Conservation (phyloP, 345 rosid genomes). For the Camelina hispida region DNA sequence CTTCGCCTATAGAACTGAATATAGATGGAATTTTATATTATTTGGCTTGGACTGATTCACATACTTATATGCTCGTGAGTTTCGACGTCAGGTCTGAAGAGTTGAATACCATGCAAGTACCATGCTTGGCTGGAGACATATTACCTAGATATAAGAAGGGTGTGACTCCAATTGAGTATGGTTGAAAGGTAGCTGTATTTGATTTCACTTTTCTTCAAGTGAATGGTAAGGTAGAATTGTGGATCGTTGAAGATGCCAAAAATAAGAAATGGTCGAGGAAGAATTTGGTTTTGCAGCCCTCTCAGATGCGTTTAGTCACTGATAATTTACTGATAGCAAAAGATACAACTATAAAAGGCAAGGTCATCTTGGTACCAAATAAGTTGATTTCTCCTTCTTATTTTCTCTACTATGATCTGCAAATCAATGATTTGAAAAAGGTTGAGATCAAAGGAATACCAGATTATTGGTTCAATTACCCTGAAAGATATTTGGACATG, state of each 20-base stretch:
- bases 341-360: background rate
- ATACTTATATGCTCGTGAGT: no score
- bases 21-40: no score
- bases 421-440: slow-evolving; percentile 8
- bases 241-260: slow-evolving; percentile 14
- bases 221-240: background rate
- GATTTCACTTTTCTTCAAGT: background rate
- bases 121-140: background rate
- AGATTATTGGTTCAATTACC: background rate
- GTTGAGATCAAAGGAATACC: slow-evolving; percentile 25
- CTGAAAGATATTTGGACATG: background rate
- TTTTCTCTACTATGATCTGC: slow-evolving; percentile 1
- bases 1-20: no score
- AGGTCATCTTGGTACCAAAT: background rate
- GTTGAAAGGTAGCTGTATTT: slow-evolving; percentile 5
- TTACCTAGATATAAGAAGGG: background rate
- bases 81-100: background rate
- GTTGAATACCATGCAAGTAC: background rate
- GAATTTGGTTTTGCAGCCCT: slow-evolving; percentile 7
- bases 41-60: no score
- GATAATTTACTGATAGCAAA: background rate
- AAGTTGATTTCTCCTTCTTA: slow-evolving; percentile 3
- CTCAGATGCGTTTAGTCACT: background rate
- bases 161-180: background rate
- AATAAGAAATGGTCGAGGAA: slow-evolving; percentile 14